Percentiles rank a stretch among this genome's conserved stretches.
phyloP scores from a whole-genome alignment of 2,329 filamentous ascomycete species.

The Trichoderma sp. region DNA sequence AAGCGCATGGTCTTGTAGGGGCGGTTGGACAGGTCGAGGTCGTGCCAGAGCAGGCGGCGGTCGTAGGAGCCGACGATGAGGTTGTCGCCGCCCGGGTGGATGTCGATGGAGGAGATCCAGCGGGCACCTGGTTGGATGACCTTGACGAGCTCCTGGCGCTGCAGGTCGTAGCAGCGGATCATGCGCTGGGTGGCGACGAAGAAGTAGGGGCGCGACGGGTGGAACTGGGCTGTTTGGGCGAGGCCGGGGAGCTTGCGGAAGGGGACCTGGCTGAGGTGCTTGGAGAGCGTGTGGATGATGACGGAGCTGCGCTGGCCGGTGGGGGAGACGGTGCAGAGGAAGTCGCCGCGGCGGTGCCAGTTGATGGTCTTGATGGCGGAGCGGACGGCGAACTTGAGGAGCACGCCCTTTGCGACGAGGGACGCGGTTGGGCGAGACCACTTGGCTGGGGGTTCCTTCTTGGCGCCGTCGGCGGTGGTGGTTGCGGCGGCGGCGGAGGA shows the following conservation, averaged over 20 bases:
- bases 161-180: slow-evolving; percentile 91
- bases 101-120: slow-evolving; percentile 90
- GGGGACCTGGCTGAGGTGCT: slow-evolving; percentile 91
- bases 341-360: slow-evolving; percentile 94
- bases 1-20: slow-evolving; percentile 98
- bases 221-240: slow-evolving; percentile 89
- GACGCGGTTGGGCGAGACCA: slow-evolving; percentile 79
- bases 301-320: slow-evolving; percentile 76
- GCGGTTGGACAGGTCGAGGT: slow-evolving; percentile 84
- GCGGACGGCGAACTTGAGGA: slow-evolving; percentile 78
- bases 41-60: slow-evolving; percentile 91
- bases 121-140: slow-evolving; percentile 90
- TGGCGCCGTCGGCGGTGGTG: slow-evolving; percentile 54
- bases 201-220: slow-evolving; percentile 88
- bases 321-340: slow-evolving; percentile 89
- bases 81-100: slow-evolving; percentile 93
- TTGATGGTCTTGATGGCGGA: slow-evolving; percentile 82
- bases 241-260: slow-evolving; percentile 77
- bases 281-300: slow-evolving; percentile 91
- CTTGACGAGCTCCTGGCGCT: slow-evolving; percentile 88
- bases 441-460: slow-evolving; percentile 74
- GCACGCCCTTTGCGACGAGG: slow-evolving; percentile 75
- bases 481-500: slow-evolving; percentile 41
- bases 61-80: slow-evolving; percentile 94
- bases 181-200: slow-evolving; percentile 95